Evolutionary conservation across 768 basidiomycete species (phyloP).

Genomic region (Dictyophora rubrovolvata): DNA sequence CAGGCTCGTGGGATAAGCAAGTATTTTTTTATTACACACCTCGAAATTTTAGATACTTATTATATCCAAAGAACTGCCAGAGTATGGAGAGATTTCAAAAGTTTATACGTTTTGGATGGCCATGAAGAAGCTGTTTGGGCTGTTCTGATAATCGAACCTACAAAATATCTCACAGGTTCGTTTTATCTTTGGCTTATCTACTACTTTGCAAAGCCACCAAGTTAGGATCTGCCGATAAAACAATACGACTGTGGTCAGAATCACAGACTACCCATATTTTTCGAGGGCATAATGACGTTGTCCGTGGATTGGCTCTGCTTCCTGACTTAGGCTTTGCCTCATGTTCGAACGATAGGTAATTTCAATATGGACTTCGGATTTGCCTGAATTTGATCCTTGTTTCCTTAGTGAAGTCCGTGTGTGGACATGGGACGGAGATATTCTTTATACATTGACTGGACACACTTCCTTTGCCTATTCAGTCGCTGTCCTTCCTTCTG

Average conservation of each 20-base stretch:
- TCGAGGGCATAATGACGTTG: constrained; percentile 83
- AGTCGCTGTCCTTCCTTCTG: constrained; percentile 68
- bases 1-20: constrained; percentile 96
- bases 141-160: constrained; percentile 68
- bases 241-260: constrained; percentile 80
- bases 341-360: constrained; percentile 87
- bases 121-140: constrained; percentile 95
- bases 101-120: constrained; percentile 65
- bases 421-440: constrained; percentile 79
- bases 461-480: constrained; percentile 98
- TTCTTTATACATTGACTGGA: constrained; percentile 71
- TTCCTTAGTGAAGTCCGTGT: constrained; percentile 72
- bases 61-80: constrained; percentile 65
- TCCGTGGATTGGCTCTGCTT: constrained; percentile 72
- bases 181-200: background rate
- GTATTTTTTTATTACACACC: constrained; percentile 16
- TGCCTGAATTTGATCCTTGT: background rate
- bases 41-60: background rate
- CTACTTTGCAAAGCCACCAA: background rate
- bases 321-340: constrained; percentile 90
- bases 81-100: constrained; percentile 78
- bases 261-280: constrained; percentile 69
- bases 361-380: constrained; percentile 5
- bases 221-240: constrained; percentile 87
- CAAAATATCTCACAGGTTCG: constrained; percentile 73